phyloP scores from a whole-genome alignment of 2,329 filamentous ascomycete genomes.

The Pseudogymnoascus destructans region DNA sequence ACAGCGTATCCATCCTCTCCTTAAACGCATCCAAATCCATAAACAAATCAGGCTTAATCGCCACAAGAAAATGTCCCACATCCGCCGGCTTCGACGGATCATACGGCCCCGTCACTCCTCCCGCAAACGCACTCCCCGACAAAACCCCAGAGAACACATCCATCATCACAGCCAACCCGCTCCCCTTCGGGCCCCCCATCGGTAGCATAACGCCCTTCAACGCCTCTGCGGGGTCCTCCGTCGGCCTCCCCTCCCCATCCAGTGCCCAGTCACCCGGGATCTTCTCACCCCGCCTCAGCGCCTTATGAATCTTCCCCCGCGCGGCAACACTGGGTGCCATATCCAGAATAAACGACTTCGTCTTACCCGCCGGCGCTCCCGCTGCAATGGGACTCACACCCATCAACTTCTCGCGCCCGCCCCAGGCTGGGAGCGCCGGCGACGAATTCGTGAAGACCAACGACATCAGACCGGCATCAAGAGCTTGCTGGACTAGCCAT shows the following conservation, averaged over 20 bases:
- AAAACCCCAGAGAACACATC: constrained; percentile 73
- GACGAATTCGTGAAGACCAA: constrained; percentile 28
- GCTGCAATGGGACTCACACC: constrained; percentile 33
- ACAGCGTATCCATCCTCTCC: constrained; percentile 43
- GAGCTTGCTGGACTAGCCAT: constrained; percentile 65
- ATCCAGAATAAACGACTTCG: constrained; percentile 56
- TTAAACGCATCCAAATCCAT: constrained; percentile 58
- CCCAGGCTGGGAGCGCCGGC: constrained; percentile 26
- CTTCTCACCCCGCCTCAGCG: constrained; percentile 50
- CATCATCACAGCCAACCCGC: constrained; percentile 71
- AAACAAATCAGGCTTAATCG: constrained; percentile 63
- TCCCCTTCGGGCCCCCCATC: constrained; percentile 76
- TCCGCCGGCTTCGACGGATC: constrained; percentile 55
- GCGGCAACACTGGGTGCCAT: constrained; percentile 61
- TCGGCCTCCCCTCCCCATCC: constrained; percentile 54
- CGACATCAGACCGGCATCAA: constrained; percentile 57
- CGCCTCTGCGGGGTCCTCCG: constrained; percentile 57
- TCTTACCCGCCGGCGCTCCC: constrained; percentile 53
- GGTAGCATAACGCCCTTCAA: constrained; percentile 71
- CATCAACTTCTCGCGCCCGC: constrained; percentile 24
- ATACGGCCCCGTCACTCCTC: constrained; percentile 64
- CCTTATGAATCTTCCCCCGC: constrained; percentile 62
- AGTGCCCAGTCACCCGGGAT: constrained; percentile 66
- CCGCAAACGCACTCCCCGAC: constrained; percentile 66
- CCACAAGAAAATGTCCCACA: constrained; percentile 62